Base-by-base conservation (phyloP, 192 early-diverging fungal genomes). In the Backusella australiensis region DNA sequence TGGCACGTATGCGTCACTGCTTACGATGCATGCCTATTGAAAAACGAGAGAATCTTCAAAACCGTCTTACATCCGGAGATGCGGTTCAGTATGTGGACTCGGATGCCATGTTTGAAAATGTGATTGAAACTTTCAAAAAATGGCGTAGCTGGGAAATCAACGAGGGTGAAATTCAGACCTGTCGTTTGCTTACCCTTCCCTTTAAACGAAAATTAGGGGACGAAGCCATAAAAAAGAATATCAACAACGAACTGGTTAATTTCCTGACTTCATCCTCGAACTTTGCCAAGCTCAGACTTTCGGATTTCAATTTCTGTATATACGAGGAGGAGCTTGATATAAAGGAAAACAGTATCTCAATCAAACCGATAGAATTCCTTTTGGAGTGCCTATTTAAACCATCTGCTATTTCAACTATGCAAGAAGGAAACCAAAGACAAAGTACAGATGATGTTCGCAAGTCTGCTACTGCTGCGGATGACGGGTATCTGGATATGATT, bases 131-230 rank as follows among this genome's bases (percentile, higher is more conserved):
- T 36, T 90, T 90, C 53, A 84, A 84, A 34, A 80, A 83, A 19
- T 91, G 90, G 90, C 63, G 88, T 36, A 86, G 77, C 75, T 91
- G 92, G 92, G 90, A 93, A 71, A 87, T 91, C 75, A 78, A 80
- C 9, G 9, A 34, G 8, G n/a, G 67, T 7, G 80, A 90, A 79
- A 67, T 86, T 56, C 75, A 78, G 12, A 52, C 59, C 0, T 84
- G 85, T 44, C 84, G 82, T 15, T 69, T 91, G 3, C 86, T 90
- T 44, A 84, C 82, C 0, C 71, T 87, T 29, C 77, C 85, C 1
- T 89, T 89, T 75, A 75, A 86, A 65, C 56, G 56, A 63, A 63
- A 63, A 63, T 63, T 12, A 14, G 44, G 77, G 1, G 34, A 69
- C n/a, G 63, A 76, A 6, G 34, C 32, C 1, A 36, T 56, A 29